A percentile compares a stretch with the other conserved stretches of the same genome.
Evolutionary conservation across 495 filamentous ascomycete genomes (phyloP).

Genomic region (Hypoxylon crocopeplum): DNA sequence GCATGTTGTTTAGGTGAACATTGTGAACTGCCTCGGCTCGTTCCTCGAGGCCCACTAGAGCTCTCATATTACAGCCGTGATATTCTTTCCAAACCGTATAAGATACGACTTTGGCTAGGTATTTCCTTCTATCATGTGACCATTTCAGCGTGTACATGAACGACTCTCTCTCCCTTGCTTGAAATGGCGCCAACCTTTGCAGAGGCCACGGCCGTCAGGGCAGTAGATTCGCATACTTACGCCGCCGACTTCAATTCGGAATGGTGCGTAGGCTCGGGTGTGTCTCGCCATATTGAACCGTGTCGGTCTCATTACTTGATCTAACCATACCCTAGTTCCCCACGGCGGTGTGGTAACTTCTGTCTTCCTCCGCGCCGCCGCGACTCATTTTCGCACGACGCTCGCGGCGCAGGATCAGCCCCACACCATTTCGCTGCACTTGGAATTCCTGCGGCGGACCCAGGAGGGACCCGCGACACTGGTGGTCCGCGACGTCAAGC

Average conservation of each 20-base stretch:
- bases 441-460: constrained; percentile 76
- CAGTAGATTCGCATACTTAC: constrained; percentile 67
- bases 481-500: constrained; percentile 70
- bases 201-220: constrained; percentile 63
- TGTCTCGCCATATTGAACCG: not conserved
- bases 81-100: not conserved
- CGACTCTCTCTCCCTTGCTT: not conserved
- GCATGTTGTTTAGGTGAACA: no score
- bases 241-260: constrained; percentile 62
- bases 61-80: not conserved
- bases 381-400: constrained; percentile 68
- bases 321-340: constrained; percentile 60
- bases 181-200: constrained; percentile 54
- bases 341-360: constrained; percentile 79
- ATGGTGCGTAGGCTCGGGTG: constrained; percentile 78
- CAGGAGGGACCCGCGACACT: constrained; percentile 64
- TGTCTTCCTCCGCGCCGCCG: constrained; percentile 64
- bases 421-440: constrained; percentile 68
- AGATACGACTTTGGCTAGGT: no score
- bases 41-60: not conserved
- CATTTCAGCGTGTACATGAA: no score
- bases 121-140: no score
- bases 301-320: not conserved
- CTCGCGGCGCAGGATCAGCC: constrained; percentile 67
- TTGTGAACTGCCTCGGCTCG: constrained; percentile 8